A percentile compares a stretch with the other conserved stretches of the same genome.
Conservation (phyloP, 1,284 basidiomycete genomes). For the Tylopilus orsonianus region DNA sequence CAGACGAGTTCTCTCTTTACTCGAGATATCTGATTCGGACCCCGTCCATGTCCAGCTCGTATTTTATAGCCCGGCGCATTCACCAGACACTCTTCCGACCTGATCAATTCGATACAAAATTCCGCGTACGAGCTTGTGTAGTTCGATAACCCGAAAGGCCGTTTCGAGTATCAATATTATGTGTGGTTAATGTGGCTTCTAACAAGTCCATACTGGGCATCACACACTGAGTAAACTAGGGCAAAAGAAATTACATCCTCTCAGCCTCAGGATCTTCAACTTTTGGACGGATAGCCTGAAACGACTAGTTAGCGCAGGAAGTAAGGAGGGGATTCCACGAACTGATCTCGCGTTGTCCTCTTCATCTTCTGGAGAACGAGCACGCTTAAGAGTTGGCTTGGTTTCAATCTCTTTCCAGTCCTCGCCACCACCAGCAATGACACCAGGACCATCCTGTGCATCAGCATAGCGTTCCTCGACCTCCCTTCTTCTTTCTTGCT, state of each 20-base stretch:
- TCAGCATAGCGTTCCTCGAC: constrained; percentile 91
- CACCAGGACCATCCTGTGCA: constrained; percentile 74
- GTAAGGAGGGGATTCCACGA: constrained; percentile 25
- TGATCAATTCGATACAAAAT: constrained; percentile 39
- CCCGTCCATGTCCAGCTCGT: constrained; percentile 59
- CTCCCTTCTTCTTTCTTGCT: constrained; percentile 79
- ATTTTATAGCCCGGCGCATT: constrained; percentile 59
- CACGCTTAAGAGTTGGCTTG: constrained; percentile 55
- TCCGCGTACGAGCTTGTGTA: constrained; percentile 55
- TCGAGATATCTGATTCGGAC: constrained; percentile 57
- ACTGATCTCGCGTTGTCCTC: constrained; percentile 57
- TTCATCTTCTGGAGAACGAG: constrained; percentile 69
- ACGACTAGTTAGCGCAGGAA: constrained; percentile 11
- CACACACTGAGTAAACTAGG: constrained; percentile 18
- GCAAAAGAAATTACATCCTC: constrained; percentile 52
- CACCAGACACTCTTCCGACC: constrained; percentile 56
- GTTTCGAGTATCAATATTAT: constrained; percentile 2
- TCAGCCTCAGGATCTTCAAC: constrained; percentile 63
- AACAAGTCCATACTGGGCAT: constrained; percentile 10
- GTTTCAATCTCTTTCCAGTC: constrained; percentile 73
- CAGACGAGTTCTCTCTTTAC: constrained; percentile 41
- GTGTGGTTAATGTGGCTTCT: constrained; percentile 11
- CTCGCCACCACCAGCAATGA: constrained; percentile 81
- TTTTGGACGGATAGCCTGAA: constrained; percentile 52
- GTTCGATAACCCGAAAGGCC: constrained; percentile 45